Base-by-base conservation (phyloP, 805 yeast genomes). In the Ogataea siamensis region DNA sequence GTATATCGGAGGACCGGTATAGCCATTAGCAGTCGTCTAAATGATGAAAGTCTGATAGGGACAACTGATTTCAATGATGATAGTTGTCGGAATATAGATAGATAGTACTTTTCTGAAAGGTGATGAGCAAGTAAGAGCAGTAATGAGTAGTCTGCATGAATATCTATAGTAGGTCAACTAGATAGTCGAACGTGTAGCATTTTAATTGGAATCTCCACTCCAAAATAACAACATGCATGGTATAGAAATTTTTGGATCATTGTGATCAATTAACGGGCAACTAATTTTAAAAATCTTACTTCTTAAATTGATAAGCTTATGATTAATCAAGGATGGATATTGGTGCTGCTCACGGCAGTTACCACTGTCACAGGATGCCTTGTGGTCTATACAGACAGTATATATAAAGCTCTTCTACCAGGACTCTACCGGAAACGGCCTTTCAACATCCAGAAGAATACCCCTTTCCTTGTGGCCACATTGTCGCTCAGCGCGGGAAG, bases 401-500 rank as follows among this genome's bases (percentile, higher is more conserved):
- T 81, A 0, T 78, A 81, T 58, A 54, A 61, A 33, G 20, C 55
- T 10, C 40, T 74, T 23, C 72, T 81, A 21, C 73, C 67, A 5
- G 51, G 45, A 36, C 46, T 65, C 38, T 72, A 74, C 2, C 47
- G 43, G 6, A 52, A 49, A 28, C 62, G 64, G 45, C 71, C 72
- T 1, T 80, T 83, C 55, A 63, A 71, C 25, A 68, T 84, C 28
- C 70, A 73, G 37, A 72, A 74, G 39, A 80, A 83, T 55, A 75
- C 81, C 24, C 60, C 64, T 10, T 80, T 89, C 55, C 70, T 91
- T 44, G 79, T 85, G 26, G 79, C 79, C 22, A 83, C 95, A 2
- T 70, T 91, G 19, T 75, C 93, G 0, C 62, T 89, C 34, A 79
- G 89, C 47, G 70, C 91, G 0, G 98, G 99, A 0, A 86, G 95